Percentiles rank a stretch among this genome's conserved stretches.
These are phyloP conservation scores for Hericium alpestre DNA, from an alignment of 768 basidiomycete genomes.

Conservation along the genomic window DNA sequence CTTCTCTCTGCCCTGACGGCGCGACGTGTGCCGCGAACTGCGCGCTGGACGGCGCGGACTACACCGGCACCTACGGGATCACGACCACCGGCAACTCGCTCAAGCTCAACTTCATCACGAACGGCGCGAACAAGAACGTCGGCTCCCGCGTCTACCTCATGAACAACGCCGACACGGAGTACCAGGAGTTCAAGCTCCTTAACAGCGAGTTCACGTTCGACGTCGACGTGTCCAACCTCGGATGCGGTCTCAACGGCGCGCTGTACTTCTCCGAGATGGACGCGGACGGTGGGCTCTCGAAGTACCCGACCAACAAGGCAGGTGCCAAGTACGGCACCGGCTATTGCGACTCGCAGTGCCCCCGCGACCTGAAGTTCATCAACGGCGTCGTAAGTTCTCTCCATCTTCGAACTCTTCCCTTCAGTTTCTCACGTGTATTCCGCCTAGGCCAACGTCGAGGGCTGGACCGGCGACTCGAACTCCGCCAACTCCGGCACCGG, in stretches of 20 bases:
- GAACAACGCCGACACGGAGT: slow-evolving; percentile 27
- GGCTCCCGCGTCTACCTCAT: slow-evolving; percentile 40
- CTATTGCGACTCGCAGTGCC: slow-evolving; percentile 56
- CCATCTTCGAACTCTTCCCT: background rate
- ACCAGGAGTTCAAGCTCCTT: slow-evolving; percentile 39
- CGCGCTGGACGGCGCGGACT: slow-evolving; percentile 20
- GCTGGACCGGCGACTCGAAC: slow-evolving; percentile 28
- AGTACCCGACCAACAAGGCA: slow-evolving; percentile 44
- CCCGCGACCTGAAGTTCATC: slow-evolving; percentile 51
- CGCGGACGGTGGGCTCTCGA: slow-evolving; percentile 40
- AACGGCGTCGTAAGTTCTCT: slow-evolving; percentile 33
- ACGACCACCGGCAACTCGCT: slow-evolving; percentile 17
- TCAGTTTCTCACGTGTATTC: background rate
- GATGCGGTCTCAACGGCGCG: slow-evolving; percentile 52
- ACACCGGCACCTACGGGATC: slow-evolving; percentile 18
- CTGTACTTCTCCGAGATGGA: slow-evolving; percentile 55
- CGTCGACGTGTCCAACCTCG: slow-evolving; percentile 47
- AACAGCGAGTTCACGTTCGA: slow-evolving; percentile 53
- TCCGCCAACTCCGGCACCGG: slow-evolving; percentile 39
- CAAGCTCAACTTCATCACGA: slow-evolving; percentile 24
- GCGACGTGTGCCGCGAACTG: slow-evolving; percentile 17
- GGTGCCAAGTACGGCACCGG: slow-evolving; percentile 56
- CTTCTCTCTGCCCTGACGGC: slow-evolving; percentile 16
- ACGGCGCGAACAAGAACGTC: slow-evolving; percentile 18
- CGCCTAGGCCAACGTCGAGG: slow-evolving; percentile 34